Conservation (phyloP, 2,329 filamentous ascomycete genomes). For the Xylariaceae sp. region DNA sequence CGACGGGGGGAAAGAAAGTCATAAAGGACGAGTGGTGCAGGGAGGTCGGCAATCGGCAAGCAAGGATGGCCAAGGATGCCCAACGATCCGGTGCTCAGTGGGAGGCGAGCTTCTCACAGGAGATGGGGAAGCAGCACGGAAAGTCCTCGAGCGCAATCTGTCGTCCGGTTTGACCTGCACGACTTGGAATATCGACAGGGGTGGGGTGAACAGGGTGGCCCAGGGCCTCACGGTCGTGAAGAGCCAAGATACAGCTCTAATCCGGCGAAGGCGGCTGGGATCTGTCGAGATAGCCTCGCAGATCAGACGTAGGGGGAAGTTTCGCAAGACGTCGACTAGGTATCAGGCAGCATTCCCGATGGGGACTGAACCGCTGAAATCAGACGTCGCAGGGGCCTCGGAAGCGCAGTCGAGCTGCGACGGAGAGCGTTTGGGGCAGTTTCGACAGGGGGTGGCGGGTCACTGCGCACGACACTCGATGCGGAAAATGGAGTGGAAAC, state of each 20-base stretch:
- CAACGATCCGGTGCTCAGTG: slow-evolving; percentile 16
- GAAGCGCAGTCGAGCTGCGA: slow-evolving; percentile 29
- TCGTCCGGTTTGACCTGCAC: slow-evolving; percentile 8
- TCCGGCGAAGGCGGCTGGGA: slow-evolving; percentile 6
- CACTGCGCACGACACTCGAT: slow-evolving; percentile 3
- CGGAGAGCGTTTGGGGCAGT: slow-evolving; percentile 35
- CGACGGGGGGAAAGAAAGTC: slow-evolving; percentile 27
- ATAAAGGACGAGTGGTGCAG: slow-evolving; percentile 27
- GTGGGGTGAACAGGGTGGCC: slow-evolving; percentile 7
- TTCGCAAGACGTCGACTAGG: slow-evolving; percentile 32
- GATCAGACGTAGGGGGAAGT: slow-evolving; percentile 40
- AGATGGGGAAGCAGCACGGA: slow-evolving; percentile 9
- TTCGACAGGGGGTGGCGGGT: slow-evolving; percentile 28
- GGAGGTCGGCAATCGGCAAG: slow-evolving; percentile 4
- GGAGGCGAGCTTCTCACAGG: slow-evolving; percentile 9
- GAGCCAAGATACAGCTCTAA: slow-evolving; percentile 5
- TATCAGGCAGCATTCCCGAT: slow-evolving; percentile 28
- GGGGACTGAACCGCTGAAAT: slow-evolving; percentile 13
- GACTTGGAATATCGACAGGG: slow-evolving; percentile 8
- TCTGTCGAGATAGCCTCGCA: slow-evolving; percentile 15
- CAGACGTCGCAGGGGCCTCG: slow-evolving; percentile 14
- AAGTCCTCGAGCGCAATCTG: slow-evolving; percentile 18
- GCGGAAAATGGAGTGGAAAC: slow-evolving; percentile 3
- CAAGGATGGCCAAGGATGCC: slow-evolving; percentile 18
- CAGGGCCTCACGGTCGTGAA: slow-evolving; percentile 17